A percentile compares a stretch with the other conserved stretches of the same genome.
Conservation (phyloP, 2,329 filamentous ascomycete species). For the Penicillium sp. region DNA sequence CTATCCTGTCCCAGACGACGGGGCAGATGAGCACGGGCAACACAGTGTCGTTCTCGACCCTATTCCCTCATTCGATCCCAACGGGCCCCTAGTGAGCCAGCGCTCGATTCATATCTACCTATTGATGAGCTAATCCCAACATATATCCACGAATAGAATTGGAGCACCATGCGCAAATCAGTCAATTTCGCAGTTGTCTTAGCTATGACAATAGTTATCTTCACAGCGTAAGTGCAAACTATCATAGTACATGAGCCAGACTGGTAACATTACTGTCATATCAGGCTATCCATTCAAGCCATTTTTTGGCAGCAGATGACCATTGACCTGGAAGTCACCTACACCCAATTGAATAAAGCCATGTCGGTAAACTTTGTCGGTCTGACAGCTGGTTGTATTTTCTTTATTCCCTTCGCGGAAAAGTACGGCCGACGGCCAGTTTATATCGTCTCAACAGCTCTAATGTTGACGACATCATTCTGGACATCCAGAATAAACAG, state of each 20-base stretch:
- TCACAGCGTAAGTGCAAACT: slow-evolving; percentile 25
- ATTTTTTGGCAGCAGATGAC: slow-evolving; percentile 43
- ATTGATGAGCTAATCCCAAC: neutral
- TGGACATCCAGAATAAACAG: slow-evolving; percentile 40
- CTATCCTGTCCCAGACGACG: slow-evolving; percentile 8
- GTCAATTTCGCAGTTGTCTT: slow-evolving; percentile 37
- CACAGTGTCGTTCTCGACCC: slow-evolving; percentile 29
- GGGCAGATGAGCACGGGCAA: slow-evolving; percentile 3
- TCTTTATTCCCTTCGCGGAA: slow-evolving; percentile 42
- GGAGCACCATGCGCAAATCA: slow-evolving; percentile 36
- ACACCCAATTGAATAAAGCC: slow-evolving; percentile 37
- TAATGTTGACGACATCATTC: slow-evolving; percentile 33
- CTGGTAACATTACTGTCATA: neutral
- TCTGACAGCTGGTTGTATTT: slow-evolving; percentile 37
- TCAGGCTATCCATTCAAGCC: slow-evolving; percentile 32
- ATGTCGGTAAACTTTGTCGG: slow-evolving; percentile 42
- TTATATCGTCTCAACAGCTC: slow-evolving; percentile 37
- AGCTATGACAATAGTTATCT: slow-evolving; percentile 39
- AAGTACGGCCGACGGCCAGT: slow-evolving; percentile 42
- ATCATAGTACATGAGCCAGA: neutral
- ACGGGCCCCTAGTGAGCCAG: slow-evolving; percentile 27
- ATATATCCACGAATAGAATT: slow-evolving; percentile 29
- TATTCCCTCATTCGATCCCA: slow-evolving; percentile 27
- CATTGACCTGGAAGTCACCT: slow-evolving; percentile 37
- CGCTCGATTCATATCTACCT: too few relatives aligned